Evolutionary conservation across 2,329 filamentous ascomycete genomes (phyloP), one percentile per base, ranked within the genome.

Genomic region (Annulohypoxylon truncatum): DNA sequence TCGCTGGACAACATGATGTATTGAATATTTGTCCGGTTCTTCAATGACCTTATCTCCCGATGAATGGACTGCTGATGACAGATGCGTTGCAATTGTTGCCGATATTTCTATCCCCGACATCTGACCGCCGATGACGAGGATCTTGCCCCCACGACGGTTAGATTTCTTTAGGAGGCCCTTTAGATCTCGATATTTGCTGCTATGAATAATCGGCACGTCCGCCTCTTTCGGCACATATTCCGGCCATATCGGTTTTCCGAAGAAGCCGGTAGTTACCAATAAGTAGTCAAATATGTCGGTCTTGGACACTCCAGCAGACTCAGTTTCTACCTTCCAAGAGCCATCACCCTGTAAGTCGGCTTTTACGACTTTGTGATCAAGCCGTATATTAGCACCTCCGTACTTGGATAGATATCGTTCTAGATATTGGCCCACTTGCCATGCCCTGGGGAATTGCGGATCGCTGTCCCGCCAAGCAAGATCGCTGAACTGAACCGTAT

Each of bases 71-170:
- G 85, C 84, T 4, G 88, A 88, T 0, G 92, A 94, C 1, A 95
- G 77, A 67, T 94, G 88, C 3, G 88, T 83, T 9, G 91, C 92
- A 52, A 94, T 86, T 1, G 89, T 89, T 8, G 88, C 89, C 0
- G 92, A 90, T 51, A 90, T 90, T 79, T 96, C 93, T 4, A 92
- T 87, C 0, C 92, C 92, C 1, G 92, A 95, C 85, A 96, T 94
- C 72, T 94, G 92, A 0, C 92, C 92, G 0, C 93, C 93, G 0
- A 94, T 87, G 0, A 96, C 82, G 0, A 93, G 82, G 13, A 96
- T 88, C 73, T 89, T 92, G 15, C 87, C 85, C 1, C 82, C 82
- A 0, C 73, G 72, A 3, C 61, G 52, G 9, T 67, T 59, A 1
- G 79, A 75, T 0, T 78, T 74, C 0, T 78, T 79, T 1, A 90